Evolutionary conservation across 2,329 filamentous ascomycete genomes (phyloP).

Genomic region (Fusarium nodosum): DNA sequence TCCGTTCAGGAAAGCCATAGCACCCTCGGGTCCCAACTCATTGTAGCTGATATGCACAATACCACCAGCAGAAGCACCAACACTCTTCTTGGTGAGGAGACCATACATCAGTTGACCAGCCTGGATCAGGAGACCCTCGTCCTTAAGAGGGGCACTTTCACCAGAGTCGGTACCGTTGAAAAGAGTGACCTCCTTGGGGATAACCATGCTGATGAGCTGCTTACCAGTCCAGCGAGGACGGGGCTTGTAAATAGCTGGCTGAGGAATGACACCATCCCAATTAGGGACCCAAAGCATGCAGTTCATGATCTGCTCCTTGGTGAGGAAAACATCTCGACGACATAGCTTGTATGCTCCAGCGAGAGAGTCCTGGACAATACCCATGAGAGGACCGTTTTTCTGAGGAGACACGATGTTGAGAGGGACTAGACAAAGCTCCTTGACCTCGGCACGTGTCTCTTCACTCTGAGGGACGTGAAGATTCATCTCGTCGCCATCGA

Average conservation of each 20-base stretch:
- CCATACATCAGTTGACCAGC: constrained; percentile 92
- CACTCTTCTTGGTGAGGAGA: constrained; percentile 90
- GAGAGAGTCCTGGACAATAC: constrained; percentile 98
- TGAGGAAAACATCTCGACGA: constrained; percentile 90
- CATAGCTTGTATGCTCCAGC: constrained; percentile 98
- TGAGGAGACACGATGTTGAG: constrained; percentile 98
- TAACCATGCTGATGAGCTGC: constrained; percentile 93
- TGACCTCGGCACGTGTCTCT: constrained; percentile 94
- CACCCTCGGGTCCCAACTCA: constrained; percentile 85
- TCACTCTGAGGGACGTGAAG: constrained; percentile 98
- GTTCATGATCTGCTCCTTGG: constrained; percentile 94
- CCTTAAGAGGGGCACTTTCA: constrained; percentile 74
- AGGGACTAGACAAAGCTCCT: constrained; percentile 96
- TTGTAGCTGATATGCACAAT: constrained; percentile 97
- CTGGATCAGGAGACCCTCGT: constrained; percentile 85
- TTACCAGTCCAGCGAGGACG: constrained; percentile 97
- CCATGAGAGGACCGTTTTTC: constrained; percentile 97
- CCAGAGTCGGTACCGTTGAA: constrained; percentile 72
- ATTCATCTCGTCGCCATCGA: constrained; percentile 99
- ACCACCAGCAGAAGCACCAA: constrained; percentile 90
- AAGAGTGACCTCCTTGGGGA: constrained; percentile 88
- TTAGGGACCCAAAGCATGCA: constrained; percentile 96
- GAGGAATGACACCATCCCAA: constrained; percentile 95
- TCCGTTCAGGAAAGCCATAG: constrained; percentile 96
- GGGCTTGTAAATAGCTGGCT: constrained; percentile 94